phyloP scores from a whole-genome alignment of 495 filamentous ascomycete genomes.

The Aspergillus bridgeri region DNA sequence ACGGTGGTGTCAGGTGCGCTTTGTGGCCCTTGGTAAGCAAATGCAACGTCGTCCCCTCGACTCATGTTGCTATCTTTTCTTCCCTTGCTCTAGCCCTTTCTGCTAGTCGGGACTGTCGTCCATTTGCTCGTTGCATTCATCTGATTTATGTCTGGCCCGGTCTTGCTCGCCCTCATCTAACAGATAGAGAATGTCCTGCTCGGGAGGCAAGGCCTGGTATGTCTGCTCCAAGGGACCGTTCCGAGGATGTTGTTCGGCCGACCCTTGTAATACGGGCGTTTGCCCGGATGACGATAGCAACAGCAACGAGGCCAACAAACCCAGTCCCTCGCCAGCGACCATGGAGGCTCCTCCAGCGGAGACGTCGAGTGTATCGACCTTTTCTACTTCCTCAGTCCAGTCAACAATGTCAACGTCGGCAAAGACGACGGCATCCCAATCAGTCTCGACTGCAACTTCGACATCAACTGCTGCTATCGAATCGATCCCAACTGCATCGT shows the following conservation, averaged over 20 bases:
- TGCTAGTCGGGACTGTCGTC: background rate
- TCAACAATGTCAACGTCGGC: background rate
- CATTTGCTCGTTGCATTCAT: background rate
- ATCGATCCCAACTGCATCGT: too few relatives aligned
- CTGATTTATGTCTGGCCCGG: background rate
- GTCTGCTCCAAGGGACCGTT: conserved; percentile 27
- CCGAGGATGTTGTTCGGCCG: conserved; percentile 37
- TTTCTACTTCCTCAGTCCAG: background rate
- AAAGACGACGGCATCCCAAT: background rate
- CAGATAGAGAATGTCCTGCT: conserved; percentile 13
- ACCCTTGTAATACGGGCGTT: conserved; percentile 33
- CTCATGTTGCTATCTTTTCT: background rate
- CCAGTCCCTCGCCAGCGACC: background rate
- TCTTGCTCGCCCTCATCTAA: background rate
- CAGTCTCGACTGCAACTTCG: background rate
- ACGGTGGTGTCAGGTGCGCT: background rate
- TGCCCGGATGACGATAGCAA: conserved; percentile 29
- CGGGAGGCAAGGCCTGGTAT: conserved; percentile 26
- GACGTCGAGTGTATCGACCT: background rate
- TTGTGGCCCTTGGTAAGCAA: background rate
- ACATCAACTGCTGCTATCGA: background rate
- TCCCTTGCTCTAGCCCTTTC: background rate
- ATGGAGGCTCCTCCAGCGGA: too few relatives aligned
- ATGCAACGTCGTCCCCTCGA: background rate
- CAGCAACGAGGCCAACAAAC: background rate